Conservation (phyloP, 352 stramenopile species). For the Globisporangium polare region DNA sequence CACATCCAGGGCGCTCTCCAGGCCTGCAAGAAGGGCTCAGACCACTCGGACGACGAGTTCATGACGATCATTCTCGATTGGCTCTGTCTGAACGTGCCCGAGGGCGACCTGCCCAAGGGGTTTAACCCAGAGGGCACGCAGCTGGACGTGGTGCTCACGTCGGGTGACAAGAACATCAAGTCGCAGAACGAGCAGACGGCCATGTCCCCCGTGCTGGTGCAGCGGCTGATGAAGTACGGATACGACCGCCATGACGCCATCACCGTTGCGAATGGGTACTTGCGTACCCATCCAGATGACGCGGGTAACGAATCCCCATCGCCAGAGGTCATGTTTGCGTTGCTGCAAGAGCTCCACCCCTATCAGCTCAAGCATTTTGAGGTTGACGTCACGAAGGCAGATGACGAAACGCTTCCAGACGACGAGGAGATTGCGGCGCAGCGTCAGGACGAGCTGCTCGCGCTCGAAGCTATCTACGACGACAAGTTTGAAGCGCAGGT, state of each 20-base stretch:
- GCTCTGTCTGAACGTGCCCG: constrained; percentile 76
- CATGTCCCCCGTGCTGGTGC: constrained; percentile 42
- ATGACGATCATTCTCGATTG: constrained; percentile 62
- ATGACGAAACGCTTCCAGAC: constrained; percentile 9
- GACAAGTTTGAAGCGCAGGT: constrained; percentile 43
- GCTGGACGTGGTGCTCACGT: constrained; percentile 71
- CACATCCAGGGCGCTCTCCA: constrained; percentile 52
- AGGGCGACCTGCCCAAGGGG: constrained; percentile 69
- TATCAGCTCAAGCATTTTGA: constrained; percentile 44
- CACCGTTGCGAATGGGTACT: constrained; percentile 38
- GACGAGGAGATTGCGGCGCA: constrained; percentile 43
- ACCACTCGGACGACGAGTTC: constrained; percentile 32
- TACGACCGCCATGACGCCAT: constrained; percentile 62
- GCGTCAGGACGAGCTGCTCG: constrained; percentile 75
- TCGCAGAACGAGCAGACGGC: constrained; percentile 13
- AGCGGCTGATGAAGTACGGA: constrained; percentile 75
- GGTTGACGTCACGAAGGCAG: constrained; percentile 7
- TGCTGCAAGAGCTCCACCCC: constrained; percentile 40
- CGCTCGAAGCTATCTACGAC: constrained; percentile 81
- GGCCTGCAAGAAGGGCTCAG: constrained; percentile 15
- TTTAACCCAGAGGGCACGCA: constrained; percentile 90
- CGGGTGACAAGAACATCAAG: neutral
- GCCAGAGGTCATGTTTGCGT: constrained; percentile 27
- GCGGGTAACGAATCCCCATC: constrained; percentile 30
- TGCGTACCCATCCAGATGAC: constrained; percentile 19